Base-by-base conservation (phyloP, 257 asterid genomes). In the Craterostigma plantagineum region DNA sequence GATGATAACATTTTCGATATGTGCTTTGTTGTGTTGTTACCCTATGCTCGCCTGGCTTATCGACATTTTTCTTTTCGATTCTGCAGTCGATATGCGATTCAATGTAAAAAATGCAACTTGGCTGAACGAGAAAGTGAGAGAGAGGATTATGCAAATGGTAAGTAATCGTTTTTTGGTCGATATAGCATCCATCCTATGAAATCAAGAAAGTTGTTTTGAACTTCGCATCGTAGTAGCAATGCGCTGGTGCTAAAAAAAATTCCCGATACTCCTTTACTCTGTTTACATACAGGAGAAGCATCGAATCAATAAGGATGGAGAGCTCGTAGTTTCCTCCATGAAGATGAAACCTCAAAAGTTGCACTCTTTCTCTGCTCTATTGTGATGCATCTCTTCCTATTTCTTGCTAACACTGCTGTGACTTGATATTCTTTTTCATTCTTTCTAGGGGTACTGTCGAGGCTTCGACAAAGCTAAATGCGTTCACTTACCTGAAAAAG, bases 71-170 rank as follows among this genome's bases (percentile, higher is more conserved):
- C n/a, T 37, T 37, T 37, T 37, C 14, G 3, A 2, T 37, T 37
- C 14, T 13, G 42, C 14, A 77, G 86, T 90, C 52, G 96, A 90
- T 66, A 90, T 90, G 99, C 84, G 94, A 54, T 90, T 90, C 59
- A 79, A 77, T 65, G 94, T 83, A 16, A 63, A 62, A 61, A 56
- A 60, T 51, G 99, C 99, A 1, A 44, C 30, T 42, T 90, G 99
- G 94, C 60, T 90, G 49, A 72, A 62, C 52, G 96, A 83, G 42
- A 67, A 83, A 65, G 83, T 83, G 52, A 70, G 75, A 56, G 82
- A 77, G 55, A 79, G 75, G 54, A 90, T 90, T 52, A 50, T 90
- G 78, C 92, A 74, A 60, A 77, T 67, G 94, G 99, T 90, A 41
- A 60, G 79, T n/a, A n/a, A n/a, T n/a, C n/a, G n/a, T n/a, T n/a